phyloP scores from a whole-genome alignment of 2,329 filamentous ascomycete genomes.

The Colletotrichum orchidophilum region DNA sequence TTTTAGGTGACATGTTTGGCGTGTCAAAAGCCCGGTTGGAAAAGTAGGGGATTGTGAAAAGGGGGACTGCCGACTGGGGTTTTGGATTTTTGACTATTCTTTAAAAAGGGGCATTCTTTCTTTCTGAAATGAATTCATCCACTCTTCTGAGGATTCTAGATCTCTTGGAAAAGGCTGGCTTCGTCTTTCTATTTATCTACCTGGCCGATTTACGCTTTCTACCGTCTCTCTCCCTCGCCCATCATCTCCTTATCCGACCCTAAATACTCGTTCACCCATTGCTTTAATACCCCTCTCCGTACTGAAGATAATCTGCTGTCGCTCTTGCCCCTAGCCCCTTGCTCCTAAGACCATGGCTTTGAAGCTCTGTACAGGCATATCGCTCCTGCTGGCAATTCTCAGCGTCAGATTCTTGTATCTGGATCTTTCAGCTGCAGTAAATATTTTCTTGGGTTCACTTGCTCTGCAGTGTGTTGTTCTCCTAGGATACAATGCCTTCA shows the following conservation, averaged over 20 bases:
- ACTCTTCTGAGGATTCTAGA: neutral
- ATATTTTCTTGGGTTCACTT: neutral
- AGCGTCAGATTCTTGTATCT: neutral
- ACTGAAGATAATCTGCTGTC: neutral
- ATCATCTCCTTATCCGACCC: neutral
- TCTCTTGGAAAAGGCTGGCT: neutral
- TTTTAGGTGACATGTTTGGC: neutral
- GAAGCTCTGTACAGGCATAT: neutral
- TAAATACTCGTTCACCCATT: too few relatives aligned
- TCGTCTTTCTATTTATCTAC: neutral
- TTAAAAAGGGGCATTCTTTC: neutral
- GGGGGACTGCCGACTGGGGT: neutral
- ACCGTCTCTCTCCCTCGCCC: neutral
- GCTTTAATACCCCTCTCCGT: neutral
- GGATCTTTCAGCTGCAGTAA: neutral
- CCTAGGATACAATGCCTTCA: slow-evolving; percentile 46
- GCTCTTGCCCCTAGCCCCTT: too few relatives aligned
- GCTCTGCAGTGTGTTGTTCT: slow-evolving; percentile 32
- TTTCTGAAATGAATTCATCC: neutral
- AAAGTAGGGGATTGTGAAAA: neutral
- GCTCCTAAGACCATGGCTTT: neutral
- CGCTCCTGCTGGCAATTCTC: slow-evolving; percentile 3
- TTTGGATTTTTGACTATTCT: too few relatives aligned
- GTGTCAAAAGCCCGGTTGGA: neutral
- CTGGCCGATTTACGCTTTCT: neutral